These are phyloP conservation scores for Phaeotremella skinneri DNA, from an alignment of 768 basidiomycete genomes.

Conservation along the genomic window DNA sequence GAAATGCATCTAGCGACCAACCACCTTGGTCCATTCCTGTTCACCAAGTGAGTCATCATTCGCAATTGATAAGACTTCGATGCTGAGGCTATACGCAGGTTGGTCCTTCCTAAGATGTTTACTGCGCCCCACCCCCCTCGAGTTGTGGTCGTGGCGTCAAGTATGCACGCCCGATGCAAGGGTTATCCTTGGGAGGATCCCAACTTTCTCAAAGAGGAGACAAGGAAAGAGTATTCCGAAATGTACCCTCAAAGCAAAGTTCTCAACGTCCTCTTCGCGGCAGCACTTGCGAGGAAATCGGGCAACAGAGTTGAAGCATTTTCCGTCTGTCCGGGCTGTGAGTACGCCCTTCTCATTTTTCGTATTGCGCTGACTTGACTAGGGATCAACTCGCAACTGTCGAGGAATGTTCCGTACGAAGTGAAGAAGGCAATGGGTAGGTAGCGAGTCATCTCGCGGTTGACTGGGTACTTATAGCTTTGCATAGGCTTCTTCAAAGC, in stretches of 20 bases:
- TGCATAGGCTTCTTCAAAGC: constrained; percentile 14
- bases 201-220: constrained; percentile 4
- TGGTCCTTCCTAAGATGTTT: constrained; percentile 18
- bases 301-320: constrained; percentile 11
- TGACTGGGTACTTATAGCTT: neutral
- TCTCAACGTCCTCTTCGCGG: constrained; percentile 8
- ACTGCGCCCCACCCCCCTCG: constrained; percentile 9
- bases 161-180: constrained; percentile 5
- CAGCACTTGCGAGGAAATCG: constrained; percentile 15
- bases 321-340: constrained; percentile 15
- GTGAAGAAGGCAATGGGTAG: constrained; percentile 9
- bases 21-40: constrained; percentile 22
- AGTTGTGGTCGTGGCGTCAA: constrained; percentile 15
- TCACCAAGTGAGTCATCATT: constrained; percentile 21
- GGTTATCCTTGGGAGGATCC: constrained; percentile 13
- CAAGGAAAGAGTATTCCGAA: neutral
- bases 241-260: constrained; percentile 16
- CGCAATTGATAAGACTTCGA: too few species aligned
- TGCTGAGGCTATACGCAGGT: too few species aligned
- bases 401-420: constrained; percentile 7
- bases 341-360: neutral
- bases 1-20: constrained; percentile 8
- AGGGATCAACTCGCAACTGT: constrained; percentile 13
- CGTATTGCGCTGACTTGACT: neutral
- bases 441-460: neutral